Evolutionary conservation across 352 stramenopile species (phyloP), one percentile per base, ranked within the genome.

Genomic region (Globisporangium abappressorium): DNA sequence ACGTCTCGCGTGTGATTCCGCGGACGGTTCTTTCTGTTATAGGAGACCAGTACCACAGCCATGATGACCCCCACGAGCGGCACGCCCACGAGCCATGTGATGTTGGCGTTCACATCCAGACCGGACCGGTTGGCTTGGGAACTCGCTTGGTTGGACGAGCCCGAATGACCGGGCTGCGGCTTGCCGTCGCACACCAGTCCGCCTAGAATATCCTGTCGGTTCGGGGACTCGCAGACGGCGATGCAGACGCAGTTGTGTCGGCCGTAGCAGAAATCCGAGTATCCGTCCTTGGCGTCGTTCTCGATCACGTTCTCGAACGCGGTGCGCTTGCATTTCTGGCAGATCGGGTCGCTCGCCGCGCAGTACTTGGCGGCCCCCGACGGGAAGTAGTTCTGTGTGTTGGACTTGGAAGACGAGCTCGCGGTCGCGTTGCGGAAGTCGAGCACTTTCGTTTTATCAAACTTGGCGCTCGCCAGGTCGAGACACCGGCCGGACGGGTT

Each of bases 241-340:
- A 85, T 57, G 60, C 78, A 85, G 6, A 85, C 76, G 51, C 78
- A 85, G 28, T 59, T 64, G 30, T 76, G 75, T 58, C 79, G 41
- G 9, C 78, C 78, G 51, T 62, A 59, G 53, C 78, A 85, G 59
- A 74, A 85, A 30, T 66, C 62, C 2, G 74, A 80, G 24, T 70
- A 67, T 0, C 71, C 72, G 58, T 74, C 57, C 36, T 71, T 74
- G 59, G 75, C 74, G 26, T 81, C 59, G 53, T 76, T 70, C 70
- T 76, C 79, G 43, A 85, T 84, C 56, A 82, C 75, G 20, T 75
- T 65, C 3, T 74, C 67, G 60, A 85, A 84, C 8, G 70, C 64
- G 5, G 73, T 79, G 4, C 65, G 66, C 28, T 71, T 70, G 41
- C 78, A 85, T 0, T 68, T 12, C 8, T 73, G 54, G 61, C 78